phyloP scores from a whole-genome alignment of 2,329 filamentous ascomycete species.

The Colletotrichum australisinense region DNA sequence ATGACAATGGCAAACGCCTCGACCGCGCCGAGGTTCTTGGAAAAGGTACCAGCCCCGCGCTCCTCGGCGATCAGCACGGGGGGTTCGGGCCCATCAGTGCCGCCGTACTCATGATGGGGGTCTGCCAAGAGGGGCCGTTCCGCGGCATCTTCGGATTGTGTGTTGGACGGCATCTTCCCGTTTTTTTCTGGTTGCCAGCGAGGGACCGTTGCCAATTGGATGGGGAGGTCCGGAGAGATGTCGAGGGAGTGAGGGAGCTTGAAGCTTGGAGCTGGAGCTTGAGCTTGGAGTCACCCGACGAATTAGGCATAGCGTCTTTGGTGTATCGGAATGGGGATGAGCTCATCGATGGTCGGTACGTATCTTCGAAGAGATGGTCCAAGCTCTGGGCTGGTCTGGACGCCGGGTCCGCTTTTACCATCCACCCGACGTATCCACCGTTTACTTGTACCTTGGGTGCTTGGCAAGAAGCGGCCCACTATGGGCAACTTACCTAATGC shows the following conservation, averaged over 20 bases:
- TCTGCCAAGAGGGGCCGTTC: slow-evolving; percentile 31
- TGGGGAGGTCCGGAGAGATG: background rate
- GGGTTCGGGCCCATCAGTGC: slow-evolving; percentile 10
- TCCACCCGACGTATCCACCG: no score
- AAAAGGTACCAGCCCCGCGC: slow-evolving; percentile 46
- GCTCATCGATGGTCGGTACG: background rate
- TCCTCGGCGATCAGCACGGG: slow-evolving; percentile 22
- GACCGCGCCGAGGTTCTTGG: slow-evolving; percentile 56
- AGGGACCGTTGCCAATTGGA: slow-evolving; percentile 6
- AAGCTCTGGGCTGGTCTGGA: background rate
- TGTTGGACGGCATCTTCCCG: slow-evolving; percentile 14
- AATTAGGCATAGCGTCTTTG: background rate
- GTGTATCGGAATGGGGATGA: background rate
- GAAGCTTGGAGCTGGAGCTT: slow-evolving; percentile 6
- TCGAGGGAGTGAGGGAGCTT: slow-evolving; percentile 25
- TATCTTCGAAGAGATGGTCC: background rate
- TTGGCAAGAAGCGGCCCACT: background rate
- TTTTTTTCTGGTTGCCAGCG: background rate
- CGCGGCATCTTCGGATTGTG: slow-evolving; percentile 6
- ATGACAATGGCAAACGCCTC: slow-evolving; percentile 70
- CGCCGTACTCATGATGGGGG: slow-evolving; percentile 24
- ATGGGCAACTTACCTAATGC: background rate
- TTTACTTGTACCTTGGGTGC: no score
- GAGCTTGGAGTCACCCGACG: background rate
- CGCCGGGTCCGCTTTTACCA: background rate